Evolutionary conservation across 1,284 basidiomycete genomes (phyloP).

Genomic region (Lignosus rhinocerotis): DNA sequence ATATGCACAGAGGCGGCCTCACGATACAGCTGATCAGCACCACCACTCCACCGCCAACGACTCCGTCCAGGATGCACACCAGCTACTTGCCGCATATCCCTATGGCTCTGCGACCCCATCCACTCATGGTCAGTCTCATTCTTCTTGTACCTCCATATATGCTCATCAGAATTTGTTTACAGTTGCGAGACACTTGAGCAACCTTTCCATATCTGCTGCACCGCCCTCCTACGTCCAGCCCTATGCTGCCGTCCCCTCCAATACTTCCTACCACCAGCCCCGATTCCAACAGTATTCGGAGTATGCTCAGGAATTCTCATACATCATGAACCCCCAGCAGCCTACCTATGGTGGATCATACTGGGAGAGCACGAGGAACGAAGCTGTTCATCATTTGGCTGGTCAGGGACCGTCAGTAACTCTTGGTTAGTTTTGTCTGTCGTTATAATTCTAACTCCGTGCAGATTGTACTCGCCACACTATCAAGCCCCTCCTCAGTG

Average conservation of each 20-base stretch:
- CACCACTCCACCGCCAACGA: conserved; percentile 28
- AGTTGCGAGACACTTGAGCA: conserved; percentile 68
- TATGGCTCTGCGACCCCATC: conserved; percentile 70
- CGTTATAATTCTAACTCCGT: background rate
- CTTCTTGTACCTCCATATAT: background rate
- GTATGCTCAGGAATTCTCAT: conserved; percentile 53
- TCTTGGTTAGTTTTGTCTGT: background rate
- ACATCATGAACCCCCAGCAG: conserved; percentile 44
- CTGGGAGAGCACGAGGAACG: conserved; percentile 54
- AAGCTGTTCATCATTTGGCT: conserved; percentile 51
- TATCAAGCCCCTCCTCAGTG: conserved; percentile 31
- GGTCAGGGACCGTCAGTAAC: conserved; percentile 41
- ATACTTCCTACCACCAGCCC: conserved; percentile 41
- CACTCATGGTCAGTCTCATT: conserved; percentile 54
- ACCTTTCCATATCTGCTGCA: conserved; percentile 53
- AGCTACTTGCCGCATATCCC: conserved; percentile 63
- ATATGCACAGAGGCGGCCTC: conserved; percentile 1
- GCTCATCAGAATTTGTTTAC: conserved; percentile 13
- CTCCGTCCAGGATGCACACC: conserved; percentile 62
- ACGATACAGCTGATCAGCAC: conserved; percentile 11
- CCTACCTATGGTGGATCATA: conserved; percentile 46
- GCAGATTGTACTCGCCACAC: conserved; percentile 24
- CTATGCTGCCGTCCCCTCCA: conserved; percentile 46
- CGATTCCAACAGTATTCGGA: conserved; percentile 57
- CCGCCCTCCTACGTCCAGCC: conserved; percentile 65